Base-by-base conservation (phyloP, 306 rosid genomes). In the Cucumis cinereus region DNA sequence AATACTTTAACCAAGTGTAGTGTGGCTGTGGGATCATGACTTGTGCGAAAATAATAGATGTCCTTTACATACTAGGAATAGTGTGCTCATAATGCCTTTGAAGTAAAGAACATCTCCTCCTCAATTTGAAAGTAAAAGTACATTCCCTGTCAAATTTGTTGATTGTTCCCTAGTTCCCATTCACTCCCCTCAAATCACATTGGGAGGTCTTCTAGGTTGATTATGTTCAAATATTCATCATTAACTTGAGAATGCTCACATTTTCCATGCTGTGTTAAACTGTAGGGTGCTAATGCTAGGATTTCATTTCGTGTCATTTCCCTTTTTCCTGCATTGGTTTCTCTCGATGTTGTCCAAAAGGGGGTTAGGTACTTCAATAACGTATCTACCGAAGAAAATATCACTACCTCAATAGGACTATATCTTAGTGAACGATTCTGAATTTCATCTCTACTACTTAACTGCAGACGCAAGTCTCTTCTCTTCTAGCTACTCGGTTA, bases 271-370 rank as follows among this genome's bases (percentile, higher is more conserved):
- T 47, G 2, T 47, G 17, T 47, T 47, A 4, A 47, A 13, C 19
- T 15, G 19, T 15, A 49, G 54, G 54, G 54, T 15, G 19, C 54
- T 49, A 49, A 49, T 52, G 7, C 56, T 52, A 52, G 56, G 56
- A 4, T 52, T 66, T 49, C 66, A 52, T 78, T 78, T 78, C 6
- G 20, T 13, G 76, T 77, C 81, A 54, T 78, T 64, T 52, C 55
- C 52, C 38, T 10, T 58, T 1, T 50, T 24, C 61, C 5, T 12
- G 10, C 36, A 58, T 70, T 49, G 19, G 49, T 79, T 78, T 71
- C 50, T 71, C 52, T 30, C 20, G 57, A 67, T 52, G 81, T 78
- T 43, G 40, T 78, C 70, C 23, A 78, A 71, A 23, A 1, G 11
- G 70, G 77, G 41, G 1, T 78, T 49, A 60, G 45, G 73, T 53